phyloP scores from a whole-genome alignment of 148 eudicot species.

The Rhododendron mucronatum region DNA sequence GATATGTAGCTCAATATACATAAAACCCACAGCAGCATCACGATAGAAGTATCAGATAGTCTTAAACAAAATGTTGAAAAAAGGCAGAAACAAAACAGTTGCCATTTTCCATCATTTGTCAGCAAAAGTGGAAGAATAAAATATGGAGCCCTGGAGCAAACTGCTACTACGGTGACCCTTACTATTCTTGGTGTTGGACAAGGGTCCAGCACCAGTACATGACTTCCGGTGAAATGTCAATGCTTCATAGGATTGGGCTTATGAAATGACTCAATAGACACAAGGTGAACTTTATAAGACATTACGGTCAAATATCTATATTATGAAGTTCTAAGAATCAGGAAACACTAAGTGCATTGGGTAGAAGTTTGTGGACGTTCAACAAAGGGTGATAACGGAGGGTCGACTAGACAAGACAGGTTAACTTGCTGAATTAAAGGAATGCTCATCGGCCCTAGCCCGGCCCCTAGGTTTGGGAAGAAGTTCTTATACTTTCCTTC shows the following conservation, averaged over 20 bases:
- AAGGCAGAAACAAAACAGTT: background rate
- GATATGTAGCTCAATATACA: background rate
- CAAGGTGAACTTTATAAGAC: background rate
- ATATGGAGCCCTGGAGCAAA: background rate
- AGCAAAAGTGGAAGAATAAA: background rate
- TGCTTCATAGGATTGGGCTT: background rate
- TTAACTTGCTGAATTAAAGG: background rate
- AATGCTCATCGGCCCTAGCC: background rate
- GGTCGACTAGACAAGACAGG: background rate
- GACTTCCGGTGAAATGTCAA: background rate
- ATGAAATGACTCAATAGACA: background rate
- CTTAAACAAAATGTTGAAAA: background rate
- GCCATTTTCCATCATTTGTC: background rate
- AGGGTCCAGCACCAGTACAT: background rate
- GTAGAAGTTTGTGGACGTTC: background rate
- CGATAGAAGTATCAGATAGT: background rate
- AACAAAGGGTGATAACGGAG: background rate
- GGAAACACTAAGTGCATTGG: background rate
- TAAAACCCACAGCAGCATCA: background rate
- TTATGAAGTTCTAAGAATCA: background rate
- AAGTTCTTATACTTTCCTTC: background rate
- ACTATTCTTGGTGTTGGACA: background rate
- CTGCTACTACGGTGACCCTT: background rate
- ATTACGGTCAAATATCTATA: background rate
- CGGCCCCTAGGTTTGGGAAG: background rate